Evolutionary conservation across 345 rosid genomes (phyloP).

Genomic region (Salix exigua): DNA sequence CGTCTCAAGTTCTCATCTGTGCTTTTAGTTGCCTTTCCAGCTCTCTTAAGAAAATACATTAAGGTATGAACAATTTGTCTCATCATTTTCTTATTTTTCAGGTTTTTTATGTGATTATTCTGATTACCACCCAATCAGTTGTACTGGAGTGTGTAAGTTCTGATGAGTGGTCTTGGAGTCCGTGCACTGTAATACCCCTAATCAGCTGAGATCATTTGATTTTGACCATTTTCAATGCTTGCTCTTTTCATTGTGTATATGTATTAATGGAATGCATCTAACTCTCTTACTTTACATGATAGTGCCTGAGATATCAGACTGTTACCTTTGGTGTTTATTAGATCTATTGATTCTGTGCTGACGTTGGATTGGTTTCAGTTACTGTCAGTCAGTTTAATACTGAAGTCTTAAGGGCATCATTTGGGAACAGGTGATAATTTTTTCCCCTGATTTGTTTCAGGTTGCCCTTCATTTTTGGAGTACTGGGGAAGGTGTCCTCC

Average conservation of each 20-base stretch:
- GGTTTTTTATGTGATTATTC: neutral
- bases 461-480: conserved; percentile 96
- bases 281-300: neutral
- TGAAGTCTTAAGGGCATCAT: neutral
- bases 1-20: conserved; percentile 70
- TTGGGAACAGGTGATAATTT: neutral
- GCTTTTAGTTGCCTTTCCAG: conserved; percentile 77
- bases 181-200: neutral
- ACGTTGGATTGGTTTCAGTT: neutral
- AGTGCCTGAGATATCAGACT: neutral
- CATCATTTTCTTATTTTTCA: neutral
- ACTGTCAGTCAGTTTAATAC: neutral
- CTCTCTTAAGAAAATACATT: conserved; percentile 71
- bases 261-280: neutral
- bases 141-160: neutral
- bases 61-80: conserved; percentile 46
- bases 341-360: neutral
- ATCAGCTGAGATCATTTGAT: neutral
- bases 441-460: conserved; percentile 33
- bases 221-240: neutral
- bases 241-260: neutral
- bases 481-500: conserved; percentile 77
- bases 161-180: neutral
- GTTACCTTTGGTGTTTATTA: neutral
- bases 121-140: neutral